These are phyloP conservation scores for Gonium pectorale DNA, from an alignment of 139 green algal species.

Conservation along the genomic window DNA sequence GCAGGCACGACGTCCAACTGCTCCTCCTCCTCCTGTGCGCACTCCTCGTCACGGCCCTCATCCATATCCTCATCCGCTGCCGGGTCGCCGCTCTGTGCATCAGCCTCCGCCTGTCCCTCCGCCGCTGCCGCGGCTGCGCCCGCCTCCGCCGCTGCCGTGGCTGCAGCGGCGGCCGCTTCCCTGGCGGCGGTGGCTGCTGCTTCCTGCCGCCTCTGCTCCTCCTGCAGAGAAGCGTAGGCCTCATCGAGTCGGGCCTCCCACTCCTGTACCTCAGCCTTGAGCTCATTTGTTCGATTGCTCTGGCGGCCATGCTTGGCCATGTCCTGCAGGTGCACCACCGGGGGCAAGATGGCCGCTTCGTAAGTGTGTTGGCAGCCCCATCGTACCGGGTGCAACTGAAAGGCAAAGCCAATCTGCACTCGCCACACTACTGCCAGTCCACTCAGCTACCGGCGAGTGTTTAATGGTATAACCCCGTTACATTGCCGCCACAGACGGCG, in stretches of 20 bases:
- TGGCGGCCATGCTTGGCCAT: slow-evolving; percentile 25
- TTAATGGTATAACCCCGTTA: too few species aligned
- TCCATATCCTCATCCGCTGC: background rate
- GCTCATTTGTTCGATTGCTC: slow-evolving; percentile 15
- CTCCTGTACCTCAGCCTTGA: background rate
- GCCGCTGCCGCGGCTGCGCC: background rate
- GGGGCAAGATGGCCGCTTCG: too few species aligned
- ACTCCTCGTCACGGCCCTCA: background rate
- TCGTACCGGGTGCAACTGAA: too few species aligned
- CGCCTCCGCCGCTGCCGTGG: background rate
- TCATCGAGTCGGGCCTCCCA: slow-evolving; percentile 25
- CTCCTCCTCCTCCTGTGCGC: background rate
- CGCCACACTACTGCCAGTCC: too few species aligned
- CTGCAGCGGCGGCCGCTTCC: background rate
- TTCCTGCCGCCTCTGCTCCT: slow-evolving; percentile 28
- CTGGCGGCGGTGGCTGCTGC: too few species aligned
- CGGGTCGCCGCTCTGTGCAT: background rate
- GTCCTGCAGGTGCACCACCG: too few species aligned
- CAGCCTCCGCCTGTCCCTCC: background rate
- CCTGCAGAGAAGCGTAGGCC: slow-evolving; percentile 7
- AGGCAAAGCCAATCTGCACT: background rate
- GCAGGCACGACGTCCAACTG: background rate
- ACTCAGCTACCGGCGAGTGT: too few species aligned
- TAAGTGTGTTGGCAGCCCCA: too few species aligned
- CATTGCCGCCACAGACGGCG: too few species aligned